These are phyloP conservation scores for Tolypocladium inflatum DNA, from an alignment of 2,329 filamentous ascomycete genomes.

Conservation along the genomic window DNA sequence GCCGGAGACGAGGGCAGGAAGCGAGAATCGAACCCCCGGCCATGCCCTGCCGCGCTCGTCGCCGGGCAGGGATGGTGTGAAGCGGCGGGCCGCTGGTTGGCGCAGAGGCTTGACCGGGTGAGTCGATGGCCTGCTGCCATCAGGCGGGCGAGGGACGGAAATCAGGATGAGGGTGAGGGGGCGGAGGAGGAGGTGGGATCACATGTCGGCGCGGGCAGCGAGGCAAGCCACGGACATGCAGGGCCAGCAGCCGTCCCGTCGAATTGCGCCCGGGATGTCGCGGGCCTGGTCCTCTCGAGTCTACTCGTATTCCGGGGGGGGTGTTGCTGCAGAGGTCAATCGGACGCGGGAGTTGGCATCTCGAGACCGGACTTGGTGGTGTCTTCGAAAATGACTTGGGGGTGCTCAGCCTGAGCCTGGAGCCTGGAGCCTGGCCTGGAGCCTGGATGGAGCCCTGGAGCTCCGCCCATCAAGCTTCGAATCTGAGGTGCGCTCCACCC, in stretches of 20 bases:
- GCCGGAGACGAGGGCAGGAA: no score
- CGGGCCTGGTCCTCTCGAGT: not conserved
- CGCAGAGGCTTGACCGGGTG: not conserved
- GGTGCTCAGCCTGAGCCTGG: no score
- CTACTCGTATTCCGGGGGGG: no score
- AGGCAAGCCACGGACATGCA: not conserved
- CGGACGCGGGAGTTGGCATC: no score
- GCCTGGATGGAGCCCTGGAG: no score
- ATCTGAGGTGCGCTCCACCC: no score
- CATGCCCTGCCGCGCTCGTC: not conserved
- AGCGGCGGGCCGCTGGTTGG: not conserved
- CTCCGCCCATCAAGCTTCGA: no score
- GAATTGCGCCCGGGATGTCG: not conserved
- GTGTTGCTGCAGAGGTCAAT: not conserved
- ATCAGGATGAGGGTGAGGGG: not conserved
- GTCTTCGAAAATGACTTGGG: no score
- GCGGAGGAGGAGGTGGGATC: not conserved
- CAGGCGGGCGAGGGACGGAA: no score
- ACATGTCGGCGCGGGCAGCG: conserved; percentile 1
- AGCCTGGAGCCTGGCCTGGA: no score
- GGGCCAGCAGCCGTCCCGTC: not conserved
- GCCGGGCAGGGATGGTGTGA: not conserved
- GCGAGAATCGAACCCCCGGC: no score
- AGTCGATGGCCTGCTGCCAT: not conserved
- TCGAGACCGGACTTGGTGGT: no score